phyloP scores from a whole-genome alignment of 2,329 filamentous ascomycete species.

The Tolypocladium cylindrosporum region DNA sequence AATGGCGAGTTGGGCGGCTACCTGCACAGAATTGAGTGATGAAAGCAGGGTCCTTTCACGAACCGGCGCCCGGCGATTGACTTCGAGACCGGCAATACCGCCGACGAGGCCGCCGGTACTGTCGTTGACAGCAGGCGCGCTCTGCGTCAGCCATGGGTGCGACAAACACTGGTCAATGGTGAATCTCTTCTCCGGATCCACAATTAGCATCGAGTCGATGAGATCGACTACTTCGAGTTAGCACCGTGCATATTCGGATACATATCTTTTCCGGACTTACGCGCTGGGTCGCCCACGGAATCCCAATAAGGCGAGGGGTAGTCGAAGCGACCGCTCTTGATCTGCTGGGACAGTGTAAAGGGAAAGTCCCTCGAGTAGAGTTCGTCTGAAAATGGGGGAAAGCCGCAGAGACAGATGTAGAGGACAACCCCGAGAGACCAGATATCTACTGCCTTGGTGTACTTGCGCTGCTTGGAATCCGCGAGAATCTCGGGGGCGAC shows the following conservation, averaged over 20 bases:
- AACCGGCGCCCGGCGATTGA: slow-evolving; percentile 67
- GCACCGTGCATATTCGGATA: background rate
- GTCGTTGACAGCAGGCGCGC: slow-evolving; percentile 54
- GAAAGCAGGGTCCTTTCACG: slow-evolving; percentile 81
- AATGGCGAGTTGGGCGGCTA: slow-evolving; percentile 43
- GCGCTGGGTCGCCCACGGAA: slow-evolving; percentile 54
- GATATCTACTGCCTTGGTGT: slow-evolving; percentile 89
- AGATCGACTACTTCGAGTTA: slow-evolving; percentile 50
- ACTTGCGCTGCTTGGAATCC: slow-evolving; percentile 70
- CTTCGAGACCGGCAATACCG: slow-evolving; percentile 73
- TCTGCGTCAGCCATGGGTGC: slow-evolving; percentile 79
- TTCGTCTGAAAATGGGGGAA: slow-evolving; percentile 95
- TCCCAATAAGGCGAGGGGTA: slow-evolving; percentile 93
- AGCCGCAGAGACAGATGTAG: slow-evolving; percentile 94
- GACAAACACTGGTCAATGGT: slow-evolving; percentile 84
- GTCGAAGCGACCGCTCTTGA: slow-evolving; percentile 79
- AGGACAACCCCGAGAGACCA: slow-evolving; percentile 97
- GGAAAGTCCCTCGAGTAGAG: slow-evolving; percentile 73
- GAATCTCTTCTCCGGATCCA: slow-evolving; percentile 73
- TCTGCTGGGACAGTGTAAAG: slow-evolving; percentile 80
- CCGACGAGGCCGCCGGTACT: slow-evolving; percentile 88
- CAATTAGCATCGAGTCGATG: slow-evolving; percentile 89
- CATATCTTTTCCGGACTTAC: slow-evolving; percentile 26
- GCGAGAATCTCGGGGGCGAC: slow-evolving; percentile 93
- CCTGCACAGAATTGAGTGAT: slow-evolving; percentile 63